Base-by-base conservation (phyloP, 805 yeast species). In the Lipomyces mesembrius region DNA sequence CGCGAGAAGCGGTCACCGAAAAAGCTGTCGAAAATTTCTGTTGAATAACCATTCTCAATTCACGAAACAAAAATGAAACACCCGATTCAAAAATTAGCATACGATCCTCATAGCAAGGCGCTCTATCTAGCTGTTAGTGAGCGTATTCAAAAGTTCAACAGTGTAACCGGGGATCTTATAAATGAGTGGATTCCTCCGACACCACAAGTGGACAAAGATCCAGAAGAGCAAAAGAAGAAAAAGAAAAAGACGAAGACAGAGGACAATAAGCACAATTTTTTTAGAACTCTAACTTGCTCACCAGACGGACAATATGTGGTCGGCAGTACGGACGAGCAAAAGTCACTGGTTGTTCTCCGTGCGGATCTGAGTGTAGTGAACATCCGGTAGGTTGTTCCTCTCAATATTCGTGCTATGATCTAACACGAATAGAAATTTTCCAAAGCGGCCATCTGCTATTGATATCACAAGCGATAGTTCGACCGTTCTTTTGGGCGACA, bases 371-470 rank as follows among this genome's bases (percentile, higher is more conserved):
- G 57, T 9, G 43, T 60, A 46, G 34, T 49, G 11, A 22, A 46
- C 39, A 12, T 53, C 14, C 39, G 70, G 64, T 59, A 29, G 7
- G 59, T n/a, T 17, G 22, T 51, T 2, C 17, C 34, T 17, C 2
- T n/a, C 9, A n/a, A n/a, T 43, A 17, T 17, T 61, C 29, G 56
- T 12, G 6, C 63, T 60, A 5, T 34, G 37, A 17, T 81, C 85
- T 63, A 89, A 89, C 75, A 86, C 94, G 74, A 94, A 8, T 52
- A 52, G 92, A 75, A 83, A 85, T 4, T 89, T 91, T 74, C 92
- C 97, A 49, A 94, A 94, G 77, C 87, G 98, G 78, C 98, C 98
- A n/a, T 88, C 92, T 72, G 88, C 97, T 1, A 82, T 92, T 22
- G 81, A 91, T 7, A 79, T 87, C 0, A 83, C 88, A 43, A 78